Evolutionary conservation across 306 rosid species (phyloP).

Genomic region (Cucurbita ficifolia): DNA sequence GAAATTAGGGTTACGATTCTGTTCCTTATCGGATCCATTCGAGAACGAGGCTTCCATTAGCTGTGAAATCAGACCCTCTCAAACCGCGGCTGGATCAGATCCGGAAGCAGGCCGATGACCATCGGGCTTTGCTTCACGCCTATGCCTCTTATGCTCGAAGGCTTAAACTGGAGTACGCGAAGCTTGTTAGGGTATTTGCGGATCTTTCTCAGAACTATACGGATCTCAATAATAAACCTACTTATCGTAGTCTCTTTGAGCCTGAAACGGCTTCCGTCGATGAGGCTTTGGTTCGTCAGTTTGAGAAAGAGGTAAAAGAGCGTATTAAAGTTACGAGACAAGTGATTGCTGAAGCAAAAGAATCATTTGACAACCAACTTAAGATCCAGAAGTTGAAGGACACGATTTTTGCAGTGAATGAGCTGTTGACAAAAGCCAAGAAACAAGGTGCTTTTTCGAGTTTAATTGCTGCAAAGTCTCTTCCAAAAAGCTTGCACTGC

Average conservation of each 20-base stretch:
- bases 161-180: constrained; percentile 82
- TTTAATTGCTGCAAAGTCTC: constrained; percentile 58
- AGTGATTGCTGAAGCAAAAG: constrained; percentile 73
- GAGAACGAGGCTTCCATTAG: constrained; percentile 52
- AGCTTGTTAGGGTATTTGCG: constrained; percentile 68
- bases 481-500: constrained; percentile 6
- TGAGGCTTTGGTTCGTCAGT: constrained; percentile 54
- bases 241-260: constrained; percentile 31
- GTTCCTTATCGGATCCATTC: constrained; percentile 31
- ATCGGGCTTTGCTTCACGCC: constrained; percentile 50
- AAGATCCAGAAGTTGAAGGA: constrained; percentile 95
- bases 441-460: constrained; percentile 95
- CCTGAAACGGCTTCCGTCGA: constrained; percentile 45
- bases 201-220: constrained; percentile 64
- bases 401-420: constrained; percentile 74
- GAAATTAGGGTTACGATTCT: constrained; percentile 35
- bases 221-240: constrained; percentile 59
- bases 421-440: constrained; percentile 70
- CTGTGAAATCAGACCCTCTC: constrained; percentile 70
- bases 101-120: constrained; percentile 91
- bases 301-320: constrained; percentile 93
- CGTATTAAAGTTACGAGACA: constrained; percentile 67
- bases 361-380: constrained; percentile 81
- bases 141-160: constrained; percentile 75
- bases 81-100: constrained; percentile 87